phyloP scores from a whole-genome alignment of 2,329 filamentous ascomycete species.

The Monilinia fructicola region DNA sequence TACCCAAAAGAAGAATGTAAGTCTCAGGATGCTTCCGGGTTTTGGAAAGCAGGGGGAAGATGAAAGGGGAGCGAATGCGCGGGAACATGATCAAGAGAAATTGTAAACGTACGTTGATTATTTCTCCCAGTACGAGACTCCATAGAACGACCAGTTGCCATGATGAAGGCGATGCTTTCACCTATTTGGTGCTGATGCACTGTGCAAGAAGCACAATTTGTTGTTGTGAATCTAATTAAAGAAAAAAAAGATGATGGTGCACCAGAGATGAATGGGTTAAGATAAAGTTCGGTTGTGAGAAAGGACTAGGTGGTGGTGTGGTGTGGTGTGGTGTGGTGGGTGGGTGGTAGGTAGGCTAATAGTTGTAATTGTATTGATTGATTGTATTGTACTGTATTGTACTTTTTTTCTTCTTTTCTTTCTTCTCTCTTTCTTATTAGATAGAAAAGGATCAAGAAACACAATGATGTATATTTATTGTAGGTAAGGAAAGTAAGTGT shows the following conservation, averaged over 20 bases:
- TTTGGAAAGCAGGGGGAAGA: not conserved
- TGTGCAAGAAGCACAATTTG: conserved; percentile 29
- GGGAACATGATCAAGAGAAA: conserved; percentile 12
- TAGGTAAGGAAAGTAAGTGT: no score
- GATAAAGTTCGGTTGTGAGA: conserved; percentile 30
- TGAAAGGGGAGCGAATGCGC: conserved; percentile 12
- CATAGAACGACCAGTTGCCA: conserved; percentile 54
- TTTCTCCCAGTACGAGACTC: conserved; percentile 73
- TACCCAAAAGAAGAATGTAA: conserved; percentile 32
- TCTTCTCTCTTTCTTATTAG: conserved; percentile 9
- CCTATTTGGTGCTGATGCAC: conserved; percentile 32
- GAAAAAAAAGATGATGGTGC: not conserved
- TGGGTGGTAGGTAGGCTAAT: not conserved
- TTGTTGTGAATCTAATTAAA: conserved; percentile 21
- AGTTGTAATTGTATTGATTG: no score
- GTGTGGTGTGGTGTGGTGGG: no score
- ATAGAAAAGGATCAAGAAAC: conserved; percentile 30
- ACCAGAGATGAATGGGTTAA: conserved; percentile 25
- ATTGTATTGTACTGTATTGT: not conserved
- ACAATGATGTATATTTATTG: conserved; percentile 26
- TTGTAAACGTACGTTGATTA: conserved; percentile 72
- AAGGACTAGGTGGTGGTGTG: conserved; percentile 6
- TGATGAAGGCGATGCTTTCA: conserved; percentile 38
- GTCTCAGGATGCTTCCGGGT: conserved; percentile 31
- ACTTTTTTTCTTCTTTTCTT: conserved; percentile 15